Evolutionary conservation across 345 rosid genomes (phyloP), one percentile per base, ranked within the genome.

Genomic region (Gossypium sturtianum): DNA sequence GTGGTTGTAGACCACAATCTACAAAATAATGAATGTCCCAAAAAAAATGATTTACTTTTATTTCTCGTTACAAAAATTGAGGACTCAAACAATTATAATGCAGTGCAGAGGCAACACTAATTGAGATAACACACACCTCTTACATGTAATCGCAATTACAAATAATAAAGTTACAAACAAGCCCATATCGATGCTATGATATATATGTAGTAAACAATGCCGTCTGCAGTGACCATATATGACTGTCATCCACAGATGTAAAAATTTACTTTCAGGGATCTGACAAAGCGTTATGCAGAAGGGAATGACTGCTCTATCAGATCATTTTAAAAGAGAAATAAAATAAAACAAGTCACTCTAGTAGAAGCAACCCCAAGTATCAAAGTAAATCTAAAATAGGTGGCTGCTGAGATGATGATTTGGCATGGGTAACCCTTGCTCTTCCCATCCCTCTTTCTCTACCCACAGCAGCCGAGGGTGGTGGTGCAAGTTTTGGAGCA

Each of bases 401-500:
- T 12, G 97, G 91, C 38, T 90, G 97, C 75, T 71, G 84, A 6
- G 87, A 75, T 61, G 82, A 79, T 2, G 79, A 75, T 79, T 86
- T 94, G 29, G 82, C 69, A 2, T 84, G 81, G 66, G 44, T 83
- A 48, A 87, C 22, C 68, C 86, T 85, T 68, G 90, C 86, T 66
- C 86, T 81, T 67, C 87, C 91, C 94, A 93, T 78, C 95, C 84
- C 22, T 53, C 58, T 17, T 63, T 97, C 97, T 81, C 94, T 85
- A 66, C 95, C 97, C 68, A 87, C 91, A 19, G 89, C 89, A 75
- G 82, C 65, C 49, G 82, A 84, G 45, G 98, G 98, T 7, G 98
- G 98, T 2, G 98, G 98, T 12, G 98, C 97, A 53, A 94, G 94
- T 82, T 84, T 91, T 49, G 86, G 85, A 25, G 98, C 91, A 2